A percentile compares a stretch with the other conserved stretches of the same genome.
phyloP scores from a whole-genome alignment of 495 filamentous ascomycete genomes.

The Peziza echinospora region DNA sequence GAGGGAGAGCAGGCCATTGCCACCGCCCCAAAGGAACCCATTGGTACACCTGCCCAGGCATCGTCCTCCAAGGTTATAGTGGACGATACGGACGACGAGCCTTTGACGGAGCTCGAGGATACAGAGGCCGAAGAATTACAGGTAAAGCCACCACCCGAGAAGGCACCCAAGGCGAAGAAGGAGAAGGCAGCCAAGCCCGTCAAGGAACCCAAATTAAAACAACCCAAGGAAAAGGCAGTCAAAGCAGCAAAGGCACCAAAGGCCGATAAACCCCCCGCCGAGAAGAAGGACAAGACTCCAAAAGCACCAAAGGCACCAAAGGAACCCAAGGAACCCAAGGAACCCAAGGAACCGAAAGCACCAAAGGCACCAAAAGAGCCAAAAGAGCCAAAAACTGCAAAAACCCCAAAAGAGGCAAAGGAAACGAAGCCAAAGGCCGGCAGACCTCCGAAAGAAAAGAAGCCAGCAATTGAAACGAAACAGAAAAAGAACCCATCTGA shows the following conservation, averaged over 20 bases:
- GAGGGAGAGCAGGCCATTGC: slow-evolving; percentile 1
- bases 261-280: neutral
- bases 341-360: slow-evolving; percentile 1
- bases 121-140: neutral
- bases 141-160: neutral
- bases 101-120: neutral
- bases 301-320: neutral
- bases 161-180: slow-evolving; percentile 1
- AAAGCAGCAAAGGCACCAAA: neutral
- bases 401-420: too few relatives aligned
- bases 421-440: neutral
- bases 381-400: neutral
- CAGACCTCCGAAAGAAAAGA: neutral
- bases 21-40: neutral
- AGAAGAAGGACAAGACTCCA: neutral
- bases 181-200: neutral
- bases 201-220: neutral
- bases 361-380: slow-evolving; percentile 1
- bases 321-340: slow-evolving; percentile 3
- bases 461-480: neutral
- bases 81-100: neutral
- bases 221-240: neutral
- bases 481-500: neutral
- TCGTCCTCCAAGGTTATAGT: neutral
- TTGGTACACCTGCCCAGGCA: neutral